phyloP scores from a whole-genome alignment of 495 filamentous ascomycete species.

The Glonium stellatum region DNA sequence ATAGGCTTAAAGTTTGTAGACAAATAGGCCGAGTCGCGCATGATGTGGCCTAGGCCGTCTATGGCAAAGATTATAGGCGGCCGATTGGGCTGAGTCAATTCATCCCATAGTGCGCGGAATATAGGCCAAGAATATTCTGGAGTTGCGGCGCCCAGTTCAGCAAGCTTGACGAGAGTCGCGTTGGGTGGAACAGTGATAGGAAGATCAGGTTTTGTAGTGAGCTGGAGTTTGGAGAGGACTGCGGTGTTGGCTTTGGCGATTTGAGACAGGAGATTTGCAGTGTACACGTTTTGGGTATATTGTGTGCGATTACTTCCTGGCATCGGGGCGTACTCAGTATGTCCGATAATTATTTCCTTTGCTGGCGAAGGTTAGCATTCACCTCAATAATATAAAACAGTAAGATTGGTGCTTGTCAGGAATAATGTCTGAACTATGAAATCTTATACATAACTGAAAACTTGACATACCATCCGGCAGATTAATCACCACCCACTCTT shows the following conservation, averaged over 20 bases:
- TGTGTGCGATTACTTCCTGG: constrained; percentile 49
- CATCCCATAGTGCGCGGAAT: constrained; percentile 73
- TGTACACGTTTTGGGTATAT: constrained; percentile 74
- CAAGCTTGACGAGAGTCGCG: constrained; percentile 60
- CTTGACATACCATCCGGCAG: constrained; percentile 73
- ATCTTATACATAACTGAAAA: neutral
- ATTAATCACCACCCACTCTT: constrained; percentile 81
- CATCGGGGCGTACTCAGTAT: constrained; percentile 71
- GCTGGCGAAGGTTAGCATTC: constrained; percentile 41
- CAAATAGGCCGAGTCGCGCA: constrained; percentile 67
- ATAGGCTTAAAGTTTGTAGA: constrained; percentile 59
- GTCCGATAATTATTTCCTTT: constrained; percentile 69
- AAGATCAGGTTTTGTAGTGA: constrained; percentile 55
- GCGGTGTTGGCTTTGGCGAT: constrained; percentile 66
- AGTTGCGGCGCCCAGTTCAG: constrained; percentile 63
- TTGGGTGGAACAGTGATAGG: constrained; percentile 51
- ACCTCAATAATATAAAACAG: neutral
- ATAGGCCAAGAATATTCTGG: constrained; percentile 69
- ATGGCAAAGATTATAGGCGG: constrained; percentile 74
- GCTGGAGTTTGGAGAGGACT: constrained; percentile 51
- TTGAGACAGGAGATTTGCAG: constrained; percentile 59
- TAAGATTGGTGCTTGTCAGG: neutral
- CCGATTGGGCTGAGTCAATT: constrained; percentile 61
- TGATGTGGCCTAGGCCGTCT: constrained; percentile 74
- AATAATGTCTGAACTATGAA: neutral